Percentiles rank a stretch among this genome's conserved stretches.
phyloP scores from a whole-genome alignment of 306 rosid genomes.

The Dalbergia cochinchinensis region DNA sequence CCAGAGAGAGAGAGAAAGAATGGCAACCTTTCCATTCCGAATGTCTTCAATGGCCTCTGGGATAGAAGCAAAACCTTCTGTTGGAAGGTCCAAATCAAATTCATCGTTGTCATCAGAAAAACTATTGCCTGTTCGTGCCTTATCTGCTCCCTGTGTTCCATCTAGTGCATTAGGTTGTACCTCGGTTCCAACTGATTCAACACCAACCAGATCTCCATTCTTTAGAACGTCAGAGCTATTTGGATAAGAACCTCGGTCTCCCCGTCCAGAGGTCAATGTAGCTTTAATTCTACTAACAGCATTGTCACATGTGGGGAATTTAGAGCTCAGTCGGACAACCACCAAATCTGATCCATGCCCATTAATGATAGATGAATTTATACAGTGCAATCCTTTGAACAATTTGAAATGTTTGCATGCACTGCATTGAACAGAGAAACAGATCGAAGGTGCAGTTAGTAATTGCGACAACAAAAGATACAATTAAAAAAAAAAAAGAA shows the following conservation, averaged over 20 bases:
- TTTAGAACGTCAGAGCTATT: conserved; percentile 38
- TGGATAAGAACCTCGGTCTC: conserved; percentile 58
- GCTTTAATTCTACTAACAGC: conserved; percentile 59
- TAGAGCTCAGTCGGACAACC: conserved; percentile 42
- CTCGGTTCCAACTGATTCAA: conserved; percentile 49
- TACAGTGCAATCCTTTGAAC: conserved; percentile 39
- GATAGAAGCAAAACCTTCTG: conserved; percentile 80
- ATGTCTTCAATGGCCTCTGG: conserved; percentile 84
- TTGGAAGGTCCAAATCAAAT: conserved; percentile 72
- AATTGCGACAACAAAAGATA: not conserved
- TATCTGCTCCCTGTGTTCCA: conserved; percentile 56
- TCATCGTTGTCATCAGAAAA: conserved; percentile 64
- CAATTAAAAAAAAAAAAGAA: not conserved
- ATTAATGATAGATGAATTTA: conserved; percentile 19
- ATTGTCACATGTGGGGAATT: conserved; percentile 42
- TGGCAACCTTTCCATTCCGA: conserved; percentile 80
- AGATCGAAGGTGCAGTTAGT: conserved; percentile 1
- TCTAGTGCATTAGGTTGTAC: conserved; percentile 52
- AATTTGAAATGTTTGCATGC: conserved; percentile 36
- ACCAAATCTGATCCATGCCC: conserved; percentile 31
- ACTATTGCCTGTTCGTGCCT: conserved; percentile 48
- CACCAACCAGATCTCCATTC: conserved; percentile 37
- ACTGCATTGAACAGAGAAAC: conserved; percentile 35
- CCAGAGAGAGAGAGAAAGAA: conserved; percentile 8
- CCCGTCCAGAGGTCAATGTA: conserved; percentile 63